Base-by-base conservation (phyloP, 371 early-diverging fungal species). In the Mucor velutinosus region DNA sequence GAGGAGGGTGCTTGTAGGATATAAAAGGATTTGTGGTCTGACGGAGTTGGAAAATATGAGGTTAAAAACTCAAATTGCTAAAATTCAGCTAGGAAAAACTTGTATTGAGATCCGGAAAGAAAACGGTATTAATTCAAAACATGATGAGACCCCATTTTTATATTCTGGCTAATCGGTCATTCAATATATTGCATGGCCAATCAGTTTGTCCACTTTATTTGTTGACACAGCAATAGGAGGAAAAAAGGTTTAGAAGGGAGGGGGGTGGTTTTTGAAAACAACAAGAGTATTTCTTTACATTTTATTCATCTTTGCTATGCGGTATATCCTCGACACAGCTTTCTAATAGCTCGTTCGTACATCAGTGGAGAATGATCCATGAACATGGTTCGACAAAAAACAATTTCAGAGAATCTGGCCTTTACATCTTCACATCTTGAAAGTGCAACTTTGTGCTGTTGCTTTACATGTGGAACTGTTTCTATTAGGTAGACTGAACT, bases 301-400 rank as follows among this genome's bases (percentile, higher is more conserved):
- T 51, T 51, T 51, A 51, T 51, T 45, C 19, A 45, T 0, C 7
- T 19, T 45, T 19, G 19, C 45, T 51, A 51, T 25, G 51, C 15
- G 37, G 55, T 43, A 43, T 56, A 56, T 10, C 67, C 56, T 57
- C 62, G 25, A 61, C 67, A 67, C 23, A 67, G n/a, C 17, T 67
- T 67, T 37, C 37, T 65, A 25, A 78, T 74, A 27, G 75, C 62
- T 35, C 67, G 68, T 71, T 92, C 93, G 69, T 92, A 92, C 47
- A 83, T 83, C 25, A 82, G 82, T 5, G 93, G 92, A 55, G 83
- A 81, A 70, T 93, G 93, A 53, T 93, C 92, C 17, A 83, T 78
- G 62, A 93, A 80, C 93, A 93, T 92, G 35, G 86, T 84, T 63
- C 86, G 76, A 6, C 87, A 79, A 72, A 93, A 92, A 19, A 83